Evolutionary conservation across 148 eudicot genomes (phyloP).

Genomic region (Vaccinium myrtillus): DNA sequence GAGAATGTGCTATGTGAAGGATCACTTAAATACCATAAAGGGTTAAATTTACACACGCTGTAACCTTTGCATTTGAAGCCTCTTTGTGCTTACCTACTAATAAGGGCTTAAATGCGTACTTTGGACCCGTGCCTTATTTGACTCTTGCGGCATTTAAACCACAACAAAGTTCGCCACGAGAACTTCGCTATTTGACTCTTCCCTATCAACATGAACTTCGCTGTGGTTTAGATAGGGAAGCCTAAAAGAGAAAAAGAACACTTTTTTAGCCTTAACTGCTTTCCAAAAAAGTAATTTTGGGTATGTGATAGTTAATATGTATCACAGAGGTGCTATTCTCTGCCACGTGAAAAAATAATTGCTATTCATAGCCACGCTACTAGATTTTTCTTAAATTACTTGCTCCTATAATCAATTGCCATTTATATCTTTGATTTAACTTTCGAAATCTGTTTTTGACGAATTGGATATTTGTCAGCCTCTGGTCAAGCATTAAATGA

Average conservation of each 20-base stretch:
- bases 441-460: not conserved
- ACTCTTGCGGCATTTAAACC: too few species aligned
- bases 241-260: not conserved
- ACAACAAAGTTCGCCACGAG: too few species aligned
- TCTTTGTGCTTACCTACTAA: too few species aligned
- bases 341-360: not conserved
- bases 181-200: too few species aligned
- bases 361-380: not conserved
- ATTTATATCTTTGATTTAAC: not conserved
- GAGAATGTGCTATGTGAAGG: too few species aligned
- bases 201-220: not conserved
- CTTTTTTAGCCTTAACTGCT: not conserved
- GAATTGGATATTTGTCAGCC: not conserved
- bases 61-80: too few species aligned
- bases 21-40: too few species aligned
- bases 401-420: not conserved
- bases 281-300: not conserved
- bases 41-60: too few species aligned
- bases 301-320: not conserved
- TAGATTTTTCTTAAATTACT: not conserved
- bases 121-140: too few species aligned
- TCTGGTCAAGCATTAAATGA: not conserved
- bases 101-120: too few species aligned
- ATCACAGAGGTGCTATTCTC: not conserved
- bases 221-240: not conserved